Evolutionary conservation across 192 early-diverging fungal species (phyloP).

Genomic region (Phycomyces nitens): DNA sequence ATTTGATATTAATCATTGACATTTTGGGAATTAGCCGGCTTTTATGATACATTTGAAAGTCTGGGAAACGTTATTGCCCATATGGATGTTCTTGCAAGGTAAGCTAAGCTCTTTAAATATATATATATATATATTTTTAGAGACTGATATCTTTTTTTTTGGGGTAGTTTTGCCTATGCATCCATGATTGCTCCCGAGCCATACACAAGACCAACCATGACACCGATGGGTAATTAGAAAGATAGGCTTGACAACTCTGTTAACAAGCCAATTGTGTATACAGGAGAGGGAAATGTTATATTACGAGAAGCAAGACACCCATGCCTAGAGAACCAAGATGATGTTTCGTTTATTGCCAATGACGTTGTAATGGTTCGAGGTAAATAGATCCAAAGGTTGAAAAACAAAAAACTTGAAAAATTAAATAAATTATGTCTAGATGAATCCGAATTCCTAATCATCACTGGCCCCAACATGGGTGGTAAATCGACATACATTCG

Average conservation of each 20-base stretch:
- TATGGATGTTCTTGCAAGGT: constrained; percentile 86
- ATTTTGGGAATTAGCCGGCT: too few species aligned
- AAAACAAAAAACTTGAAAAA: background rate
- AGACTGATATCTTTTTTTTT: background rate
- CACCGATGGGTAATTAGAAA: constrained; percentile 44
- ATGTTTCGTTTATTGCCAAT: constrained; percentile 92
- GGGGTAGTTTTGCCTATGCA: constrained; percentile 84
- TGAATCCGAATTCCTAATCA: constrained; percentile 76
- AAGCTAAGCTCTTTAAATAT: background rate
- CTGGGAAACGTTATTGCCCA: constrained; percentile 75
- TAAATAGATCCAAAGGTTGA: constrained; percentile 19
- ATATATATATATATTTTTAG: too few species aligned
- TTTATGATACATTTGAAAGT: constrained; percentile 76
- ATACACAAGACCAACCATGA: constrained; percentile 77
- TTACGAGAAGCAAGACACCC: constrained; percentile 82
- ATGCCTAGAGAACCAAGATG: constrained; percentile 89
- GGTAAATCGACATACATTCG: constrained; percentile 97
- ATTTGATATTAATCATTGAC: too few species aligned
- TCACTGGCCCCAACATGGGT: constrained; percentile 98
- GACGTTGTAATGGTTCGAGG: constrained; percentile 74
- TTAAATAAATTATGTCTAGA: constrained; percentile 24
- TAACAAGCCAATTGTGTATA: background rate
- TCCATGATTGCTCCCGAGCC: constrained; percentile 78
- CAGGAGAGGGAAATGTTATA: constrained; percentile 62
- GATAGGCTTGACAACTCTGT: background rate